Conservation (phyloP, 2,329 filamentous ascomycete genomes). For the Byssothecium circinans region DNA sequence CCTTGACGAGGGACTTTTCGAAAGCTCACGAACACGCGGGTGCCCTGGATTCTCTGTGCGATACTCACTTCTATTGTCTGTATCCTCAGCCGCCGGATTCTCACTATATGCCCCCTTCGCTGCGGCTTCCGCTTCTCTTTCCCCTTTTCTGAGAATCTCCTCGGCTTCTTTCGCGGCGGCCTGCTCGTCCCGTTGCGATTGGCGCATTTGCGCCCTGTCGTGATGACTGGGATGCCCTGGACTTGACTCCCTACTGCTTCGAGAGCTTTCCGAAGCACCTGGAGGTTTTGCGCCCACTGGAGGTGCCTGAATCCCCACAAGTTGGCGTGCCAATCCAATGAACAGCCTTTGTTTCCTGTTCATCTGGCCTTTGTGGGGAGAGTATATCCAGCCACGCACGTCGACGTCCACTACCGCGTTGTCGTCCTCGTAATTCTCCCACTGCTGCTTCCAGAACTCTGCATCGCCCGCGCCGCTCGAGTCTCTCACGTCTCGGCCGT, state of each 20-base stretch:
- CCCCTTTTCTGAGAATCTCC: constrained; percentile 71
- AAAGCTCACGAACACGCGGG: constrained; percentile 22
- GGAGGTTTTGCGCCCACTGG: constrained; percentile 46
- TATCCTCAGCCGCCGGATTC: constrained; percentile 53
- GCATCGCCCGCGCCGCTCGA: constrained; percentile 59
- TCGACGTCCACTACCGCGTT: constrained; percentile 91
- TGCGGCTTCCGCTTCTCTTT: constrained; percentile 70
- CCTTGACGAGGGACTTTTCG: constrained; percentile 27
- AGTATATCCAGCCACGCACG: constrained; percentile 93
- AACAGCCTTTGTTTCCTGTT: constrained; percentile 83
- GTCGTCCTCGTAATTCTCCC: constrained; percentile 77
- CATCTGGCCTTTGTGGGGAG: constrained; percentile 80
- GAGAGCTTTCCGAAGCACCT: constrained; percentile 39
- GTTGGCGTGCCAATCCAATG: constrained; percentile 79
- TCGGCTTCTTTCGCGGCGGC: constrained; percentile 74
- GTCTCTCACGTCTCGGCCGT: constrained; percentile 48
- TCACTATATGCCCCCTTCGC: constrained; percentile 75
- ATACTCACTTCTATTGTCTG: constrained; percentile 45
- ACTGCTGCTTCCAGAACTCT: constrained; percentile 76
- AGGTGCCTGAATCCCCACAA: constrained; percentile 82
- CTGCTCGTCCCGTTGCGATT: constrained; percentile 61
- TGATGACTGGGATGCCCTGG: constrained; percentile 41
- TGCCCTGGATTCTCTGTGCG: constrained; percentile 34
- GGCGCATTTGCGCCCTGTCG: constrained; percentile 50
- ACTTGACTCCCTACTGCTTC: constrained; percentile 51